Evolutionary conservation across 192 early-diverging fungal species (phyloP), one percentile per base, ranked within the genome.

Genomic region (Endogone sp.): DNA sequence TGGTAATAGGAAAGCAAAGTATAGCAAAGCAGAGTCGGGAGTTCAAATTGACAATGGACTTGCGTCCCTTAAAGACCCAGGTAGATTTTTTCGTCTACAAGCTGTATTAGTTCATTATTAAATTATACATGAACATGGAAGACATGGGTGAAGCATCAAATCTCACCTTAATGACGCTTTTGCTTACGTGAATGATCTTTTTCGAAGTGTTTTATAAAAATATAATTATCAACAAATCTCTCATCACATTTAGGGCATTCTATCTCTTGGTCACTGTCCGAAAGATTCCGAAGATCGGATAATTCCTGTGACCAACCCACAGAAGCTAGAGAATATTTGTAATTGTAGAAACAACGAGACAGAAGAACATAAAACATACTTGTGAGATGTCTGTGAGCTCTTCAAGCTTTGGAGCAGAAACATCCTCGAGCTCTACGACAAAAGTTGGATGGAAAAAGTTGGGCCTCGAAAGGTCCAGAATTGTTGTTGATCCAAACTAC

Each of bases 121-220:
- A 49, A 49, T 49, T 49, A 16, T 49, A 16, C 37, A 49, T 49
- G 1, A 49, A 49, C 37, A 49, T 49, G 37, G 37, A 49, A 49
- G 37, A 49, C 37, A 49, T 49, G 37, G 37, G 37, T 49, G 37
- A 49, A 49, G 1, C 37, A 16, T 49, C 37, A 49, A 49, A 49
- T 49, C 1, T 49, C 37, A 49, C 37, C 37, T 49, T 49, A 49
- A 49, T 49, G 37, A 49, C 37, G 6, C 37, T 59, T 67, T n/a
- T 11, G 66, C 66, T 25, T 37, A 57, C 28, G n/a, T n/a, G n/a
- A n/a, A n/a, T n/a, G n/a, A n/a, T n/a, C n/a, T n/a, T n/a, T 24
- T 57, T 67, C 66, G 32, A 26, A 67, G 56, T 67, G 66, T 29
- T 67, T 27, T 25, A 67, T 67, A 30, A 67, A 67, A 57, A n/a